A percentile compares a stretch with the other conserved stretches of the same genome.
phyloP scores from a whole-genome alignment of 208 protist genomes.

The Trypanosoma grayi region DNA sequence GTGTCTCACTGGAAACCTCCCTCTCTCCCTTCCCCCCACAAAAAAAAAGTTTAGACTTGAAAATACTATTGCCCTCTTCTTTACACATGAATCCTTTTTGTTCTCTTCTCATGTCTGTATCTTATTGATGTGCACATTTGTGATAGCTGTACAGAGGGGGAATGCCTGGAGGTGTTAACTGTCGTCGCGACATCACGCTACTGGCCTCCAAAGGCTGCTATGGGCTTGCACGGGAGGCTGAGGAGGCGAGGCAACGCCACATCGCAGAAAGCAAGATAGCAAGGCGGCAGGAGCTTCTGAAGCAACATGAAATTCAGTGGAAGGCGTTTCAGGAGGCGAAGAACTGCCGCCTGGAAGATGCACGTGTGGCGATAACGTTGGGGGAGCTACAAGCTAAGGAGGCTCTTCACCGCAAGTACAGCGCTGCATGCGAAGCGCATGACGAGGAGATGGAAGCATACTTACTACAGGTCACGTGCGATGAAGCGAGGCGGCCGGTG shows the following conservation, averaged over 20 bases:
- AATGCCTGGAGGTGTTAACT: conserved; percentile 4
- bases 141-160: no score
- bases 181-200: conserved; percentile 19
- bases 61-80: no score
- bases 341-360: conserved; percentile 14
- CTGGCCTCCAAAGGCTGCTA: conserved; percentile 35
- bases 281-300: conserved; percentile 30
- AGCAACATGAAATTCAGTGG: conserved; percentile 55
- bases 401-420: conserved; percentile 29
- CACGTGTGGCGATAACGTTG: conserved; percentile 10
- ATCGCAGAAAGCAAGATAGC: conserved; percentile 8
- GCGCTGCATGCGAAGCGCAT: conserved; percentile 32
- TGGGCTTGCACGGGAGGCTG: conserved; percentile 22
- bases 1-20: no score
- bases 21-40: no score
- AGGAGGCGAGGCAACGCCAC: conserved; percentile 14
- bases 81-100: no score
- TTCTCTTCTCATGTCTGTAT: no score
- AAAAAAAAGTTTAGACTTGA: no score
- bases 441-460: conserved; percentile 47
- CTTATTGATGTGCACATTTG: no score
- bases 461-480: background rate
- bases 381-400: conserved; percentile 20
- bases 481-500: conserved; percentile 39
- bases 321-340: conserved; percentile 47